Base-by-base conservation (phyloP, 139 green algal species). In the Raphidocelis subcapitata region DNA sequence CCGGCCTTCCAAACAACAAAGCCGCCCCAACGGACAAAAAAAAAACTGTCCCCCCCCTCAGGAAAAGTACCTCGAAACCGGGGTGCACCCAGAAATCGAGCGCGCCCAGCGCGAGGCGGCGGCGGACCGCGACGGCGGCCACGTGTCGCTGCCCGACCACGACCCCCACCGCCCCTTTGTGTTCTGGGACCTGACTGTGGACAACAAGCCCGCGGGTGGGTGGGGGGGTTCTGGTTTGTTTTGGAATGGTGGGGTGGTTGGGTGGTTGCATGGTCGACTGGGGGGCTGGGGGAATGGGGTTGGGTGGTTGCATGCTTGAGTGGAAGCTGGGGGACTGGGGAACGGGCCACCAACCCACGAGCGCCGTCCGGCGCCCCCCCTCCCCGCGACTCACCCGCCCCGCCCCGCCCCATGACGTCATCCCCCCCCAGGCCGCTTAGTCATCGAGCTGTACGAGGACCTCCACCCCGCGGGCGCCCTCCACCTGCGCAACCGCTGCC, bases 391-490 rank as follows among this genome's bases (percentile, higher is more conserved):
- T n/a, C n/a, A n/a, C n/a, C n/a, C n/a, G n/a, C n/a, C 35, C 16
- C 28, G 0, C 36, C 14, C 37, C 15, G 24, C 44, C 32, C 60
- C 4, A 51, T 52, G 5, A 15, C 31, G 37, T 66, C 47, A 51
- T 36, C 28, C 16, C 20, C 32, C 37, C 24, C 64, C 82, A 90
- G 89, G 89, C 0, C 80, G 87, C 0, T 14, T 94, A 31, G 84
- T 94, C 26, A 65, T 94, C 23, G 89, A 94, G 79, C 54, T 94
- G 51, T 94, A 85, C 82, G 81, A 92, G 5, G 89, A 94, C 33
- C 29, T 86, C 0, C 66, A 83, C 1, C 86, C 89, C 5, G 68
- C 85, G 46, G 84, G 82, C 15, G 77, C 75, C 1, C 67, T 60
- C 21, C 84, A 90, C 73, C 76, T 94, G 31, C 57, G 83, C 44